Percentiles rank a stretch among this genome's conserved stretches.
Conservation (phyloP, 768 basidiomycete genomes). For the Phanerochaete sordida region DNA sequence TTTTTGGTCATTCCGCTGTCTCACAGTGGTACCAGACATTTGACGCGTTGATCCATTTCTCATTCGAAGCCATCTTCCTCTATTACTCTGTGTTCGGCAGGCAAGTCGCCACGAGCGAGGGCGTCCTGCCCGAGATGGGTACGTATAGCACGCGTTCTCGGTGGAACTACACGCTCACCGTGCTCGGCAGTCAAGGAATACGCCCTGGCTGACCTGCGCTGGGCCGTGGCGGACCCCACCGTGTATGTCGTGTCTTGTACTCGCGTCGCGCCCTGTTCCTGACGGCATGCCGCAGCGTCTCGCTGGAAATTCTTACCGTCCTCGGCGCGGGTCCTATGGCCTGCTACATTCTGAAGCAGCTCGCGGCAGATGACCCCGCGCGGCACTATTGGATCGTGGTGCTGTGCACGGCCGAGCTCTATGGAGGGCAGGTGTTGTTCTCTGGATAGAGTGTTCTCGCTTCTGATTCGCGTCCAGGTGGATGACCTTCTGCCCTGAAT, state of each 20-base stretch:
- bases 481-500: conserved; percentile 91
- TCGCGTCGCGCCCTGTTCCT: background rate
- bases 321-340: conserved; percentile 73
- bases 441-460: background rate
- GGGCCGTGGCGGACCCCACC: conserved; percentile 76
- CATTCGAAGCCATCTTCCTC: conserved; percentile 77
- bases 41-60: conserved; percentile 77
- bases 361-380: conserved; percentile 61
- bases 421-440: conserved; percentile 57
- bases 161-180: background rate
- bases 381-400: conserved; percentile 81
- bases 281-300: conserved; percentile 36
- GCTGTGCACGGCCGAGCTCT: conserved; percentile 70
- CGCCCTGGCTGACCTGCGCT: conserved; percentile 73
- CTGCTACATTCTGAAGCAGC: conserved; percentile 65
- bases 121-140: conserved; percentile 76
- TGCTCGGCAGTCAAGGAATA: conserved; percentile 69
- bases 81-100: conserved; percentile 74
- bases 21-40: conserved; percentile 48
- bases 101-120: conserved; percentile 63
- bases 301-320: conserved; percentile 82
- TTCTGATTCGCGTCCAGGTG: conserved; percentile 30
- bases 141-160: conserved; percentile 26
- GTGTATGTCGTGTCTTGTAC: conserved; percentile 8
- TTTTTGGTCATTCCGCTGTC: background rate